Evolutionary conservation across 495 filamentous ascomycete species (phyloP), one percentile per base, ranked within the genome.

Genomic region (Cladorrhinum samala): DNA sequence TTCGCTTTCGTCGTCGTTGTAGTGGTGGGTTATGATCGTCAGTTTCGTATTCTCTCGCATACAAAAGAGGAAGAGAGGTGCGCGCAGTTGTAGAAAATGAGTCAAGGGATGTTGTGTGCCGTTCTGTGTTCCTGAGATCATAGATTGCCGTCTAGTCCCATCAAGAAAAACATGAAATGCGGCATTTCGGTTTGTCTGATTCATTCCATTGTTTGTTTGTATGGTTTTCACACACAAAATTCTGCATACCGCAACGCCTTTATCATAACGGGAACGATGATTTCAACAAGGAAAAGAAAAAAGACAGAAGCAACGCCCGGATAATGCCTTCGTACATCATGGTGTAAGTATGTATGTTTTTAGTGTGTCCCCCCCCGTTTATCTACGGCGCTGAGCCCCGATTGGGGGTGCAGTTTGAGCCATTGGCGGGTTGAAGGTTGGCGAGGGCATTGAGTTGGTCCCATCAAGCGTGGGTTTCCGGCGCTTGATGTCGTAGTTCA

Each of bases 401-500:
- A 77, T 65, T 1, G 71, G 60, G 5, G 76, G 63, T 23, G 70
- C 61, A 36, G 72, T 58, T 42, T 76, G 76, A 45, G 67, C 65
- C 67, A 79, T 71, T 9, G 58, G 51, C 8, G 70, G n/a, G 30
- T 74, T 73, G 59, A 75, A 81, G 27, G 61, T 73, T 1, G 77
- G 65, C 7, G 72, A 58, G 18, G 69, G 61, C 40, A 76, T 64
- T 46, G 75, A 56, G 54, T 71, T 41, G 46, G 36, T 19, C 11
- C 71, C 68, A 11, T 82, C 76, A 52, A 85, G 78, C 52, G 90
- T 74, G 1, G 87, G 91, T 76, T 91, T 93, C 33, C 88, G 86
- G 19, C 93, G 85, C 72, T 98, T 98, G 57, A 84, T 61, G 16
- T 87, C 82, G 37, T 85, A 77, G 9, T 85, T 82, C n/a, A 60